Percentiles rank a stretch among this genome's conserved stretches.
Conservation (phyloP, 2,329 filamentous ascomycete species). For the Colletotrichum tropicale region DNA sequence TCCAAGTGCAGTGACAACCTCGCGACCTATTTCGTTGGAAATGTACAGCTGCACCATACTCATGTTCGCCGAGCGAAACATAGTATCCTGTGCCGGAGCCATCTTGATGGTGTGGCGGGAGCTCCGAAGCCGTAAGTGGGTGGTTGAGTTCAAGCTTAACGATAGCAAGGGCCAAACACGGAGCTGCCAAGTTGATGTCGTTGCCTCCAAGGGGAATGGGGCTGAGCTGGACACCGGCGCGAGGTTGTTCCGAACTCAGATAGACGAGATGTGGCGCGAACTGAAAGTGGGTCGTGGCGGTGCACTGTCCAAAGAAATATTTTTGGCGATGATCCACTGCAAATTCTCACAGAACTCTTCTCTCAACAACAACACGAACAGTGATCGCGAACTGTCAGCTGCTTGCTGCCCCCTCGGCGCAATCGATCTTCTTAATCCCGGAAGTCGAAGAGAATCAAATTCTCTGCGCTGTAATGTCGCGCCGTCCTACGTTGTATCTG, state of each 20-base stretch:
- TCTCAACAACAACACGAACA: background rate
- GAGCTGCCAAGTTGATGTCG: constrained; percentile 25
- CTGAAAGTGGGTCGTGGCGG: background rate
- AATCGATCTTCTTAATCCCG: background rate
- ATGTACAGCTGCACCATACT: constrained; percentile 99
- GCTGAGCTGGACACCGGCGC: background rate
- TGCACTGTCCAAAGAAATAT: background rate
- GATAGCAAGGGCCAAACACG: constrained; percentile 7
- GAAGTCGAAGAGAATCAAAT: background rate
- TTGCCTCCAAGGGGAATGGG: constrained; percentile 15
- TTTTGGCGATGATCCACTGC: background rate
- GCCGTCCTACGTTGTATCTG: background rate
- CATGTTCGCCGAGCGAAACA: constrained; percentile 99
- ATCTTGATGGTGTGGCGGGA: constrained; percentile 44
- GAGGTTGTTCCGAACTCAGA: background rate
- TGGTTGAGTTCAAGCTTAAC: constrained; percentile 19
- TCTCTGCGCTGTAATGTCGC: background rate
- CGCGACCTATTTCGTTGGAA: constrained; percentile 96
- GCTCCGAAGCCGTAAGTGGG: constrained; percentile 21
- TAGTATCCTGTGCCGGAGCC: constrained; percentile 80
- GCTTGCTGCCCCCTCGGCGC: background rate
- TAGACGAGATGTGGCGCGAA: background rate
- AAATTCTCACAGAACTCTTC: background rate
- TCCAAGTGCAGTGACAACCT: constrained; percentile 94
- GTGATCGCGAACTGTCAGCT: background rate